Percentiles rank a stretch among this genome's conserved stretches.
Evolutionary conservation across 1,284 basidiomycete species (phyloP).

Genomic region (Entoloma clypeatum): DNA sequence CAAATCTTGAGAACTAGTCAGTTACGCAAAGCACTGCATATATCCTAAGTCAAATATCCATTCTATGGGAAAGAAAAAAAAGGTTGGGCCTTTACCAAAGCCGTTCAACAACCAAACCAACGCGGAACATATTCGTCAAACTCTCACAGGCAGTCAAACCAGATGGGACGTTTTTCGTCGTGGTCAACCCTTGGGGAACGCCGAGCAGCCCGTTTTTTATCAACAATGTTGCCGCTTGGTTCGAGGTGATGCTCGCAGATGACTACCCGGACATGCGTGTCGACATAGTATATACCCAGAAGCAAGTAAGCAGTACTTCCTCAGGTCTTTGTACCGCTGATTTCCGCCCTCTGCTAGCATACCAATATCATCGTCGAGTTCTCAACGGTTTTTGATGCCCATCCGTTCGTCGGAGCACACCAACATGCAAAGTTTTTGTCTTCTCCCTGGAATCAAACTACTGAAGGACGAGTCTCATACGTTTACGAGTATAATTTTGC

Average conservation of each 20-base stretch:
- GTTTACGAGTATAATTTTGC: slow-evolving; percentile 36
- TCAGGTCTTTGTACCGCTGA: neutral
- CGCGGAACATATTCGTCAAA: too few species aligned
- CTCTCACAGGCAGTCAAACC: too few species aligned
- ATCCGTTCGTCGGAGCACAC: slow-evolving; percentile 31
- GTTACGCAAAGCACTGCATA: too few species aligned
- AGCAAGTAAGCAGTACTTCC: slow-evolving; percentile 22
- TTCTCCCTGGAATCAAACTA: slow-evolving; percentile 13
- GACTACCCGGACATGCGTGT: slow-evolving; percentile 25
- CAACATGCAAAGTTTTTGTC: slow-evolving; percentile 24
- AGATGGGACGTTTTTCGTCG: slow-evolving; percentile 24
- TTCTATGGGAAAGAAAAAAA: too few species aligned
- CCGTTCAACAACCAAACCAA: too few species aligned
- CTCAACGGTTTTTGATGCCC: slow-evolving; percentile 27
- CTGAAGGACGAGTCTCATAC: slow-evolving; percentile 20
- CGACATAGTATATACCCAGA: slow-evolving; percentile 28
- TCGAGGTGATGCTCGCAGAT: slow-evolving; percentile 32
- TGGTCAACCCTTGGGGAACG: slow-evolving; percentile 29
- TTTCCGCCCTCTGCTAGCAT: slow-evolving; percentile 20
- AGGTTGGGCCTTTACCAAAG: too few species aligned
- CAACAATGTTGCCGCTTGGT: slow-evolving; percentile 35
- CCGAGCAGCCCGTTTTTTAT: slow-evolving; percentile 16
- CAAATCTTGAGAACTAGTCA: too few species aligned
- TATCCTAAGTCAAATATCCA: too few species aligned
- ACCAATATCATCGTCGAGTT: slow-evolving; percentile 35